Percentiles rank a stretch among this genome's conserved stretches.
Evolutionary conservation across 306 rosid genomes (phyloP).

Genomic region (Senna siamea): DNA sequence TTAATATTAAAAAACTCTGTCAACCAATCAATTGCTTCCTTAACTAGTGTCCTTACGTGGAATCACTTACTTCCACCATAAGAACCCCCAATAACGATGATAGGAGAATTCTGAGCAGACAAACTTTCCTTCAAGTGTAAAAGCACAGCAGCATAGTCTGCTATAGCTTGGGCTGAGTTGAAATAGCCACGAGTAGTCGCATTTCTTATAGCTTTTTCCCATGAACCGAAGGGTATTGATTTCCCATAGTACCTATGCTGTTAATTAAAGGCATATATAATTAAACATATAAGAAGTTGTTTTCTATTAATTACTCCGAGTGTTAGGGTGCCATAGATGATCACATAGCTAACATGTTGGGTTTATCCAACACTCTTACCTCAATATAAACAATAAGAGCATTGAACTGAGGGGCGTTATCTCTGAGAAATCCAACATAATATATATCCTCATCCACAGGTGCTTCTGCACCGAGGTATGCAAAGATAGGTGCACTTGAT

Average conservation of each 20-base stretch:
- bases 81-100: slow-evolving; percentile 50
- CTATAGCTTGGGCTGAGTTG: slow-evolving; percentile 52
- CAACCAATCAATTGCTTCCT: too few relatives aligned
- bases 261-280: not conserved
- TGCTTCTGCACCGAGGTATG: slow-evolving; percentile 45
- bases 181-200: slow-evolving; percentile 38
- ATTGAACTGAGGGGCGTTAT: slow-evolving; percentile 31
- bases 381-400: slow-evolving; percentile 43
- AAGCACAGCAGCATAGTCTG: slow-evolving; percentile 50
- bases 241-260: slow-evolving; percentile 53
- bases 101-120: slow-evolving; percentile 37
- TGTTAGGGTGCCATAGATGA: too few relatives aligned
- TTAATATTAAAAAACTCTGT: too few relatives aligned
- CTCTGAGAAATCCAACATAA: slow-evolving; percentile 25
- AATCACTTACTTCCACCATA: slow-evolving; percentile 50
- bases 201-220: slow-evolving; percentile 36
- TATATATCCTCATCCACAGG: slow-evolving; percentile 13
- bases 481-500: slow-evolving; percentile 45
- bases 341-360: too few relatives aligned
- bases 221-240: slow-evolving; percentile 47
- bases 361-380: too few relatives aligned
- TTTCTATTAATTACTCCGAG: too few relatives aligned
- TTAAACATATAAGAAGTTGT: not conserved
- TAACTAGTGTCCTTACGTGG: too few relatives aligned
- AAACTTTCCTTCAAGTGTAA: slow-evolving; percentile 36